Percentiles rank a stretch among this genome's conserved stretches.
These are phyloP conservation scores for Peronosclerospora sorghi DNA, from an alignment of 352 stramenopile species.

Conservation along the genomic window DNA sequence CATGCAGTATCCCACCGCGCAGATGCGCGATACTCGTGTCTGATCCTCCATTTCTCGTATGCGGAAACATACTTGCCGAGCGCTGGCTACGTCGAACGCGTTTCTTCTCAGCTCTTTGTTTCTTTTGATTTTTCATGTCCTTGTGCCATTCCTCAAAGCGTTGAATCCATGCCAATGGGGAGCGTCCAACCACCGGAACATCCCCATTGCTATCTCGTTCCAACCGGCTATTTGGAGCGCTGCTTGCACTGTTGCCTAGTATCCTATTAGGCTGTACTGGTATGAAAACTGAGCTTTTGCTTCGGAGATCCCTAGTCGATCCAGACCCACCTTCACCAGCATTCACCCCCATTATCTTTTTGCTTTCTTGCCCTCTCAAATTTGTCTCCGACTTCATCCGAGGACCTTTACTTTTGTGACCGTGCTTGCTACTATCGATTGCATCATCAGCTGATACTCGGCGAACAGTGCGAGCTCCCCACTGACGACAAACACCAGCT, in stretches of 20 bases:
- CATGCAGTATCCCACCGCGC: constrained; percentile 13
- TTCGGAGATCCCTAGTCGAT: constrained; percentile 35
- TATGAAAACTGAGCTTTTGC: constrained; percentile 62
- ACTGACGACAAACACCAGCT: constrained; percentile 44
- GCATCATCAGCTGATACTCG: constrained; percentile 25
- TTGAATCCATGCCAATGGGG: constrained; percentile 65
- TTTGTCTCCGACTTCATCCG: constrained; percentile 31
- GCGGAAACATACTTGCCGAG: constrained; percentile 18
- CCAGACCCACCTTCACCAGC: constrained; percentile 11
- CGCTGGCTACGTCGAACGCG: constrained; percentile 37
- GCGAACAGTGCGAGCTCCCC: constrained; percentile 39
- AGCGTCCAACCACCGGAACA: constrained; percentile 30
- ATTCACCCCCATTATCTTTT: constrained; percentile 3
- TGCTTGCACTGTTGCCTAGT: constrained; percentile 11
- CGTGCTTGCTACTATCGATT: constrained; percentile 11
- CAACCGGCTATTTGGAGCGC: constrained; percentile 4
- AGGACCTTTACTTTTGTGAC: constrained; percentile 33
- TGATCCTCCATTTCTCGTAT: constrained; percentile 6
- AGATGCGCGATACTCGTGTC: constrained; percentile 8
- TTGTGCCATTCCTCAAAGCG: constrained; percentile 76
- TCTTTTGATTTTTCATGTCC: constrained; percentile 64
- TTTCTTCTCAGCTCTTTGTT: constrained; percentile 63
- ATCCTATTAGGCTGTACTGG: constrained; percentile 24
- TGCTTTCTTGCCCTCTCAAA: constrained; percentile 3
- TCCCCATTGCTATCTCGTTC: constrained; percentile 27